Conservation (phyloP, 78 protist species). For the Capsaspora owczarzaki region DNA sequence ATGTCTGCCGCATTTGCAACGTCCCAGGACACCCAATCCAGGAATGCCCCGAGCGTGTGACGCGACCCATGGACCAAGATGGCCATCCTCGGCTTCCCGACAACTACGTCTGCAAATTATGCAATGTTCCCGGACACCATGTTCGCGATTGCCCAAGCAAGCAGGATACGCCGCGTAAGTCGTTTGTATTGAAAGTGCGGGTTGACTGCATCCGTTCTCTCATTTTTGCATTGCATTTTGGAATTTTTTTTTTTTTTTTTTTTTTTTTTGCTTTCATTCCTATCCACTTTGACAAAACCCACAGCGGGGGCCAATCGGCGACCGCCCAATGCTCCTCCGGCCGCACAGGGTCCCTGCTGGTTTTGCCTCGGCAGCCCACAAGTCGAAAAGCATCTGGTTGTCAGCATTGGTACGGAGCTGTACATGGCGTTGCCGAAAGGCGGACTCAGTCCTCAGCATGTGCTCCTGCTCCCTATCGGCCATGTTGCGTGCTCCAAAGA, state of each 20-base stretch:
- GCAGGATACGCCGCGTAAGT: neutral
- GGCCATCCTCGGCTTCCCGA: neutral
- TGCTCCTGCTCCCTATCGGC: conserved; percentile 25
- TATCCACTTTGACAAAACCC: neutral
- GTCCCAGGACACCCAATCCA: neutral
- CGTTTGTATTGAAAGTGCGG: neutral
- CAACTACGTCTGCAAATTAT: neutral
- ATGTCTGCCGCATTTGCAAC: neutral
- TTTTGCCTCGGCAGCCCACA: conserved; percentile 17
- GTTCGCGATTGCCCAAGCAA: neutral
- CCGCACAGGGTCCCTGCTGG: conserved; percentile 3
- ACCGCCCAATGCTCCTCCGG: too few species aligned
- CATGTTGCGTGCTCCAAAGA: neutral
- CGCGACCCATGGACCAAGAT: neutral
- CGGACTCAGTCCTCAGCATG: neutral
- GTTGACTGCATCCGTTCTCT: neutral
- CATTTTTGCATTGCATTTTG: neutral
- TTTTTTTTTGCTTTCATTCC: too few species aligned
- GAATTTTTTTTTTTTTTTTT: too few species aligned
- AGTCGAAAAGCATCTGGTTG: conserved; percentile 24
- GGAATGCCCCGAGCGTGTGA: neutral
- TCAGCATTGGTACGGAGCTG: conserved; percentile 11
- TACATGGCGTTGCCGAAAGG: conserved; percentile 16
- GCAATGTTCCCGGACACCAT: neutral
- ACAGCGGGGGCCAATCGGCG: neutral